phyloP scores from a whole-genome alignment of 2,329 filamentous ascomycete genomes.

The Chrysoporthe austroafricana region DNA sequence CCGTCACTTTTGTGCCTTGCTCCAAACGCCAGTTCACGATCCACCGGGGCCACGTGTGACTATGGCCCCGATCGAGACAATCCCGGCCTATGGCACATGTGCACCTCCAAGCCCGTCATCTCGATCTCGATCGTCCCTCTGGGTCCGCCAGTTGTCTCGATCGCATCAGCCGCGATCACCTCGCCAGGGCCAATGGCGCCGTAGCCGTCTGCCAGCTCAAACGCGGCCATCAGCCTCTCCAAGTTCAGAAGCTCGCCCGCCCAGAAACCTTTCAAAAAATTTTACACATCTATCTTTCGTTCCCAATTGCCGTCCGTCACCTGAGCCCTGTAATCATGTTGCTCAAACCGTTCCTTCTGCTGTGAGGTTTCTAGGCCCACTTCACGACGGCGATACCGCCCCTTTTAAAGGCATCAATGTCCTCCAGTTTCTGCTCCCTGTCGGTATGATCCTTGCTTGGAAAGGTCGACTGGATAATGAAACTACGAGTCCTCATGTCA shows the following conservation, averaged over 20 bases:
- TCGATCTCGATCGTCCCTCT: not conserved
- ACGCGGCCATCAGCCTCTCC: not conserved
- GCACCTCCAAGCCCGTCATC: not conserved
- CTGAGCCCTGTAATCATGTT: not conserved
- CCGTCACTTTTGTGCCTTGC: constrained; percentile 1
- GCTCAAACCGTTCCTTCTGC: not conserved
- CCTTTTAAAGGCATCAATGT: constrained; percentile 67
- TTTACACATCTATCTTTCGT: not conserved
- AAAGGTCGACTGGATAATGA: constrained; percentile 81
- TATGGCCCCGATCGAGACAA: not conserved
- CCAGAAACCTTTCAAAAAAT: not conserved
- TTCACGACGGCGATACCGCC: constrained; percentile 69
- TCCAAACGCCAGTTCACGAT: not conserved
- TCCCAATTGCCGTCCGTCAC: not conserved
- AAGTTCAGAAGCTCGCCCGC: not conserved
- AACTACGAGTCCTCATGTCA: constrained; percentile 60
- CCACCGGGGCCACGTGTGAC: too few species aligned
- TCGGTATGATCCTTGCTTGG: constrained; percentile 80
- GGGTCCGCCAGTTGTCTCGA: not conserved
- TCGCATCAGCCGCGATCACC: not conserved
- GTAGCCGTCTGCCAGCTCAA: not conserved
- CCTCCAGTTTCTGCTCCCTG: constrained; percentile 60
- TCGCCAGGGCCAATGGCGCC: not conserved
- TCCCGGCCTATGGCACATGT: too few species aligned
- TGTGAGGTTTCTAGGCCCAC: constrained; percentile 44